Conservation (phyloP, 2,329 filamentous ascomycete genomes). For the Colletotrichum sp. region DNA sequence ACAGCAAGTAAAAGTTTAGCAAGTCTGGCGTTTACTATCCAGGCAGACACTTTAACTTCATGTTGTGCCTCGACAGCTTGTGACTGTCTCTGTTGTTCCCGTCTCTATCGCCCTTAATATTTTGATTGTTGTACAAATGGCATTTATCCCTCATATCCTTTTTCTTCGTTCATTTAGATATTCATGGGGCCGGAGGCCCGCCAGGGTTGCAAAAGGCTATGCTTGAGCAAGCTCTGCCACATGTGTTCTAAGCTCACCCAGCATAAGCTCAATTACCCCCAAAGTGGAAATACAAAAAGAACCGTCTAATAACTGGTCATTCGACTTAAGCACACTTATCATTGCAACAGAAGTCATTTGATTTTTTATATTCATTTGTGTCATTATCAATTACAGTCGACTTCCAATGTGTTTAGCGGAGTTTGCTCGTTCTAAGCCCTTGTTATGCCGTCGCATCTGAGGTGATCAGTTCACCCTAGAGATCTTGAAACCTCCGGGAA, state of each 20-base stretch:
- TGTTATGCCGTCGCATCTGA: accelerated
- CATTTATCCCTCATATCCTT: too few species aligned
- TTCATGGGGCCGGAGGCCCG: too few species aligned
- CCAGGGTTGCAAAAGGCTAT: not conserved
- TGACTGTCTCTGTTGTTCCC: not conserved
- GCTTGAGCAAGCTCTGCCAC: not conserved
- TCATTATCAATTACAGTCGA: not conserved
- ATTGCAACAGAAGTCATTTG: not conserved
- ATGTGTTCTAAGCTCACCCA: not conserved
- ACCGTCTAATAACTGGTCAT: not conserved
- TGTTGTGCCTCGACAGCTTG: not conserved
- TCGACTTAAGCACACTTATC: not conserved
- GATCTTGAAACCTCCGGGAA: slow-evolving; percentile 25
- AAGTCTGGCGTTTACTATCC: not conserved
- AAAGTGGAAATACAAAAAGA: not conserved
- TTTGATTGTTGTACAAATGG: too few species aligned
- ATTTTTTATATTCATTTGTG: not conserved
- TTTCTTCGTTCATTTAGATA: too few species aligned
- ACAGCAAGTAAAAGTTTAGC: not conserved
- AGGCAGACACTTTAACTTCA: not conserved
- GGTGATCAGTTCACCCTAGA: not conserved
- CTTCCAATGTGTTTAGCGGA: not conserved
- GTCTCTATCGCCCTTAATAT: not conserved
- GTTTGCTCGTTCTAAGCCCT: accelerated
- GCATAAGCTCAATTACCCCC: not conserved